Base-by-base conservation (phyloP, 768 basidiomycete species). In the Russula vinacea region DNA sequence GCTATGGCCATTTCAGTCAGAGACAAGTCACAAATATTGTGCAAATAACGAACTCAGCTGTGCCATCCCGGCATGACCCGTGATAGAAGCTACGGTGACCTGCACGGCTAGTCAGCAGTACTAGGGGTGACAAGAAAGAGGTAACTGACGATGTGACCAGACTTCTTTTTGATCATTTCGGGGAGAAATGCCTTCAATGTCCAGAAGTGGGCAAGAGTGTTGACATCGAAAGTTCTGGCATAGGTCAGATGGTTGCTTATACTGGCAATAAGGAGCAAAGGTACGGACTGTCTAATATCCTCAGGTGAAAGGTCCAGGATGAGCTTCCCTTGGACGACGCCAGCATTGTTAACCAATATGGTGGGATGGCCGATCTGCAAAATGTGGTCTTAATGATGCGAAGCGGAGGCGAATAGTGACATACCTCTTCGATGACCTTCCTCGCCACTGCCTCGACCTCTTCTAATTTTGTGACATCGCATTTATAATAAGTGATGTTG, bases 121-220 rank as follows among this genome's bases (percentile, higher is more conserved):
- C 13, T 24, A 50, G 37, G 14, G 37, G 50, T 16, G 22, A 50
- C n/a, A 3, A 35, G 45, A 10, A 33, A 26, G 40, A 26, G 37
- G 44, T n/a, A 22, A 77, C 86, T 53, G 73, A 91, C 92, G 64
- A 99, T 85, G 71, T 99, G 97, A 0, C 97, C 97, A 3, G 76
- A 75, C 56, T 90, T 90, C 42, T 77, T 77, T 71, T 83, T 83
- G 58, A 98, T 79, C 85, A 99, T 88, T 33, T 81, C 80, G 8
- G 97, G 97, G 29, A 99, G 79, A 81, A 99, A 98, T 1, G 91
- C 89, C 71, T 96, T 94, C 65, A 97, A 74, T 4, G 85, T 89
- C 89, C 92, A 97, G 74, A 92, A 98, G 73, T 97, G 92, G 19
- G 90, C 83, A 0, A 97, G 75, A 5, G 87, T 86, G 72, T 99